Percentiles rank a stretch among this genome's conserved stretches.
Conservation (phyloP, 495 filamentous ascomycete species). For the Talaromyces liani region DNA sequence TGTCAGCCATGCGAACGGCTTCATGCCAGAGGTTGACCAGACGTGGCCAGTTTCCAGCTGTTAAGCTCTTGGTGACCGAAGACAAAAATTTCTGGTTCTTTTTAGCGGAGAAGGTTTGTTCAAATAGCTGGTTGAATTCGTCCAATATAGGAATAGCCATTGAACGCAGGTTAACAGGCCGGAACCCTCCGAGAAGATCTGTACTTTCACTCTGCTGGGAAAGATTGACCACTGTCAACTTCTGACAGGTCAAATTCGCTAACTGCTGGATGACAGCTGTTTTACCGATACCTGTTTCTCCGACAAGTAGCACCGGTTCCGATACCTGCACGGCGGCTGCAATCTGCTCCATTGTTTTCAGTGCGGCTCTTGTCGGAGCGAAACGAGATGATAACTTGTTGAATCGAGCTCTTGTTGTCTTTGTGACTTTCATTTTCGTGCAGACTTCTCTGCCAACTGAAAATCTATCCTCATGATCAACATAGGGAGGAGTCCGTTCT, state of each 20-base stretch:
- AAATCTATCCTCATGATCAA: conserved; percentile 48
- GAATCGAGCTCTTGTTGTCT: conserved; percentile 1
- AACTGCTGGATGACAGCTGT: conserved; percentile 92
- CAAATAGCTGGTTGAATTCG: conserved; percentile 84
- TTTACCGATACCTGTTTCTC: conserved; percentile 97
- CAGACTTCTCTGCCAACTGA: conserved; percentile 59
- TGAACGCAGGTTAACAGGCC: conserved; percentile 83
- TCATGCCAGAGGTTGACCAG: conserved; percentile 82
- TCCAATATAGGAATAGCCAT: conserved; percentile 87
- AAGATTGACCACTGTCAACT: conserved; percentile 83
- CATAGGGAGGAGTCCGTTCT: conserved; percentile 58
- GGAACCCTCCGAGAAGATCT: conserved; percentile 91
- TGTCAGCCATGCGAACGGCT: conserved; percentile 75
- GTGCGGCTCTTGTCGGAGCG: conserved; percentile 36
- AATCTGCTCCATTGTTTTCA: conserved; percentile 68
- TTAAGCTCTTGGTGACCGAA: conserved; percentile 67
- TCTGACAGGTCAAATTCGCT: conserved; percentile 70
- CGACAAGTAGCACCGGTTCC: conserved; percentile 88
- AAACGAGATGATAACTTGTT: conserved; percentile 34
- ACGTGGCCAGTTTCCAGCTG: conserved; percentile 75
- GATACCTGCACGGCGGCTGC: conserved; percentile 70
- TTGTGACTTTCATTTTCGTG: conserved; percentile 21
- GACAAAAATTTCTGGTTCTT: conserved; percentile 84
- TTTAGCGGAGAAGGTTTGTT: conserved; percentile 71
- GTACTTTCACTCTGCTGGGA: conserved; percentile 96